These are phyloP conservation scores for Cicer chorassanicum DNA, from an alignment of 306 rosid species.

Conservation along the genomic window DNA sequence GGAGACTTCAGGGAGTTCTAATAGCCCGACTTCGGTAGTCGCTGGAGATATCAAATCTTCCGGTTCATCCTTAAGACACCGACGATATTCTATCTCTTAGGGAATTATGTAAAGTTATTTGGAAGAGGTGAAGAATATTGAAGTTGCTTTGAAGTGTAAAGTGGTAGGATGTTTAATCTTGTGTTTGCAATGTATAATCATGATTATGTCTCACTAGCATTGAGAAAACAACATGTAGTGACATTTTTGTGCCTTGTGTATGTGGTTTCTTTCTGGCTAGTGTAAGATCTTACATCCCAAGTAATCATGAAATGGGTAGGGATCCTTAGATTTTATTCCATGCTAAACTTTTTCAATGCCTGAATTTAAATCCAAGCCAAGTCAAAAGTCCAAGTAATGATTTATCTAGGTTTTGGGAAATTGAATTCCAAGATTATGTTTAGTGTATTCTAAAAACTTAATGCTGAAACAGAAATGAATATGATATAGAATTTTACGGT, in stretches of 20 bases:
- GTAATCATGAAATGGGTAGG: constrained; percentile 1
- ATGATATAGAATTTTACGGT: no score
- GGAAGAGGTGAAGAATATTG: constrained; percentile 36
- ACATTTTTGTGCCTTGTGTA: constrained; percentile 25
- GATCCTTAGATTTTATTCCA: constrained; percentile 12
- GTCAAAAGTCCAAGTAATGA: no score
- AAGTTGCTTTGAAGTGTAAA: constrained; percentile 59
- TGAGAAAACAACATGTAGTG: constrained; percentile 48
- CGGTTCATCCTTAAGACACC: constrained; percentile 73
- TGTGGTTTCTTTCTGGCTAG: constrained; percentile 33
- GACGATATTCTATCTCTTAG: constrained; percentile 92
- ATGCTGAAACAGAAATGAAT: no score
- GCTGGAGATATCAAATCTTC: constrained; percentile 78
- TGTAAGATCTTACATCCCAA: constrained; percentile 24
- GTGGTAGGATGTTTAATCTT: constrained; percentile 55
- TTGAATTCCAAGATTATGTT: no score
- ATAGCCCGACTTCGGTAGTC: constrained; percentile 83
- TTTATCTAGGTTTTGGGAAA: no score
- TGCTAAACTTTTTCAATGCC: no score
- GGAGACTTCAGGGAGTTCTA: constrained; percentile 92
- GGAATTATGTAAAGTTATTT: constrained; percentile 16
- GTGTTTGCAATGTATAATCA: constrained; percentile 39
- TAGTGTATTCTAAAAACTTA: no score
- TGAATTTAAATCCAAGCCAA: no score
- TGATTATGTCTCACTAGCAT: constrained; percentile 32